These are phyloP conservation scores for Fusarium nodosum DNA, from an alignment of 2,329 filamentous ascomycete species.

Conservation along the genomic window DNA sequence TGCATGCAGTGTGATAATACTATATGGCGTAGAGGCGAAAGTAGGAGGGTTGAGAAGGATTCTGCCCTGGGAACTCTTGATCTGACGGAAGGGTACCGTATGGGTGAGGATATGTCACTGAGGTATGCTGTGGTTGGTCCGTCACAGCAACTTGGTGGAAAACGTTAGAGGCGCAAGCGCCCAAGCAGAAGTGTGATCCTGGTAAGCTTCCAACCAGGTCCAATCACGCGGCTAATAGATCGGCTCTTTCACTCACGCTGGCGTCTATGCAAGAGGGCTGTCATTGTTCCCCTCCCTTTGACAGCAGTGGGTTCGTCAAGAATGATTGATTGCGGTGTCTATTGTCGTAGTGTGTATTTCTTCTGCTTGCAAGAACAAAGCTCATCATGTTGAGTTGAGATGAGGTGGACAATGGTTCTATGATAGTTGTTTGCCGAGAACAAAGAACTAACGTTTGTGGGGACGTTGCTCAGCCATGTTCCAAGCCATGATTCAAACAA, in stretches of 20 bases:
- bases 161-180: conserved; percentile 51
- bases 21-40: conserved; percentile 42
- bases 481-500: conserved; percentile 32
- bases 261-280: conserved; percentile 51
- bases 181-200: conserved; percentile 34
- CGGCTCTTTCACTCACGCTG: conserved; percentile 48
- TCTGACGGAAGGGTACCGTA: conserved; percentile 25
- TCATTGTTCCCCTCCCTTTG: conserved; percentile 25
- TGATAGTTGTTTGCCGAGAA: conserved; percentile 3
- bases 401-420: neutral
- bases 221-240: conserved; percentile 51
- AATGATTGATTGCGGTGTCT: conserved; percentile 20
- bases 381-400: neutral
- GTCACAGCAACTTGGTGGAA: conserved; percentile 36
- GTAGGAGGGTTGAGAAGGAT: conserved; percentile 40
- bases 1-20: conserved; percentile 52
- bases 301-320: conserved; percentile 32
- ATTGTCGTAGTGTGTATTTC: conserved; percentile 1
- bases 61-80: conserved; percentile 31
- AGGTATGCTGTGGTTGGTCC: conserved; percentile 43
- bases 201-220: conserved; percentile 31
- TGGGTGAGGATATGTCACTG: conserved; percentile 29
- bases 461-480: conserved; percentile 42
- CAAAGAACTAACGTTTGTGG: conserved; percentile 21
- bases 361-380: conserved; percentile 14